Percentiles rank a stretch among this genome's conserved stretches.
phyloP scores from a whole-genome alignment of 2,329 filamentous ascomycete species.

The Thielaviopsis euricoi region DNA sequence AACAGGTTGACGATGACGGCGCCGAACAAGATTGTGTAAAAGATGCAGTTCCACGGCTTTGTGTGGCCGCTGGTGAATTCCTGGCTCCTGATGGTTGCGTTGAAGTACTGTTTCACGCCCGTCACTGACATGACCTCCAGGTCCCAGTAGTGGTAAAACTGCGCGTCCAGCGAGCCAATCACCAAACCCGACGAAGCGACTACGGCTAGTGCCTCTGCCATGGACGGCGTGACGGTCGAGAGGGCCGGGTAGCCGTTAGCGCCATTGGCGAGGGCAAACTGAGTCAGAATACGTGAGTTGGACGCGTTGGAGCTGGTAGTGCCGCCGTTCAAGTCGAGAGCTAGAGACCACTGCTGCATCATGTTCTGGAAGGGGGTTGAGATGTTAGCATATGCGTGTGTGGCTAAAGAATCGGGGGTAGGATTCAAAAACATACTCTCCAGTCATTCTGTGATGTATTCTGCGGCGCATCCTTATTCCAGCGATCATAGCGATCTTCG shows the following conservation, averaged over 20 bases:
- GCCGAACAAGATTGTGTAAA: constrained; percentile 28
- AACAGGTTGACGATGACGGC: constrained; percentile 50
- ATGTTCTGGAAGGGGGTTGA: constrained; percentile 21
- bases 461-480: neutral
- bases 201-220: constrained; percentile 60
- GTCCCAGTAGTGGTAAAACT: constrained; percentile 42
- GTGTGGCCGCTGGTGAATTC: constrained; percentile 54
- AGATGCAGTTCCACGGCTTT: constrained; percentile 43
- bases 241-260: neutral
- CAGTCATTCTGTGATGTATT: neutral
- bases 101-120: constrained; percentile 39
- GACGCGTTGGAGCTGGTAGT: constrained; percentile 37
- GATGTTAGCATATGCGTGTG: too few relatives aligned
- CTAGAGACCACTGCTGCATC: constrained; percentile 34
- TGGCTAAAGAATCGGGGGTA: too few relatives aligned
- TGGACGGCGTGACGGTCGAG: constrained; percentile 35
- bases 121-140: constrained; percentile 22
- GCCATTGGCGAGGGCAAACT: constrained; percentile 24
- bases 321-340: constrained; percentile 41
- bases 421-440: constrained; percentile 7
- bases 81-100: constrained; percentile 44
- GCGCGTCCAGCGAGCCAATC: constrained; percentile 38
- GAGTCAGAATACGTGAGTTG: constrained; percentile 39
- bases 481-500: constrained; percentile 32
- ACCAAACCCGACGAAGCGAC: constrained; percentile 51